Base-by-base conservation (phyloP, 345 rosid genomes). In the Jatropha curcas region DNA sequence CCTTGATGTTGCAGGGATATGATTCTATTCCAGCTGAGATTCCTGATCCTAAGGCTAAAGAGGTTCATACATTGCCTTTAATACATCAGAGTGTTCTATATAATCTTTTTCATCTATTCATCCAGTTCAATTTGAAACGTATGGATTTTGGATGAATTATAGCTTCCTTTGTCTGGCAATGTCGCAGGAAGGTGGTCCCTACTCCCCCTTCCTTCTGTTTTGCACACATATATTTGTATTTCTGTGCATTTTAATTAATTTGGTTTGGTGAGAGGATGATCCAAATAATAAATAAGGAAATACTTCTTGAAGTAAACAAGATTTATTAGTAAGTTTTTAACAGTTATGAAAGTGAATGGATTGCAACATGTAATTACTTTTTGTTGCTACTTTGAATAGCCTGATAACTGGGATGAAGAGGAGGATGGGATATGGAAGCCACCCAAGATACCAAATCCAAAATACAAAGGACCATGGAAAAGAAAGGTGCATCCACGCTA, bases 391-490 rank as follows among this genome's bases (percentile, higher is more conserved):
- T 65, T 57, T 74, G 46, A 58, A 35, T 74, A 91, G 94, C 97
- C 97, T 53, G 87, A 82, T 62, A 82, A 80, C 78, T 91, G 92
- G 92, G 92, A 91, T 51, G 91, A 89, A 39, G 94, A 91, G 66
- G 92, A 86, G 34, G 86, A 83, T 56, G 97, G 94, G 76, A 70
- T 80, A 28, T 91, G 97, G 97, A 84, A 76, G 75, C 75, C 86
- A 35, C 90, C 92, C 7, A 91, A 77, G 82, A 77, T 89, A 53
- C 88, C 90, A 50, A 91, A 91, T 80, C 94, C 94, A 41, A 83
- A 77, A 19, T 91, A 81, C 77, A 91, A 85, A 77, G 97, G 97
- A 78, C 79, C 91, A 68, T 91, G 97, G 97, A 91, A 86, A 84
- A 77, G 81, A 57, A 89, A 86, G 91, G 92, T 91, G 57, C 55